These are phyloP conservation scores for Macrolepiota dolichaula DNA, from an alignment of 768 basidiomycete genomes.

Conservation along the genomic window DNA sequence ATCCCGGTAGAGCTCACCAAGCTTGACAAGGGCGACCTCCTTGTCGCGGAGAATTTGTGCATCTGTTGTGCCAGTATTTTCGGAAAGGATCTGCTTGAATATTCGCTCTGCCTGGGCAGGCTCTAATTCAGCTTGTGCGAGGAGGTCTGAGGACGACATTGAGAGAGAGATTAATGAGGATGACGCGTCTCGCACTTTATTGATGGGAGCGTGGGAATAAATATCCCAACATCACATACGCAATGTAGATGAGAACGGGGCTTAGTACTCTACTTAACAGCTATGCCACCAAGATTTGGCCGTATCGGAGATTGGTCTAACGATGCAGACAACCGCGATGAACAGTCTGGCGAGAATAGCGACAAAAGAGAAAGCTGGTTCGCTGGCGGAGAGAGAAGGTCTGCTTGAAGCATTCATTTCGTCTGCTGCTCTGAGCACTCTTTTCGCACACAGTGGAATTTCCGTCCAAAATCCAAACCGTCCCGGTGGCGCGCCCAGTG, in stretches of 20 bases:
- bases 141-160: constrained; percentile 26
- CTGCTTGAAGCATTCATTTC: not conserved
- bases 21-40: constrained; percentile 79
- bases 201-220: too few relatives aligned
- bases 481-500: constrained; percentile 43
- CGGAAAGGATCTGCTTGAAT: constrained; percentile 66
- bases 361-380: constrained; percentile 71
- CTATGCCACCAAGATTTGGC: constrained; percentile 37
- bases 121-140: constrained; percentile 58
- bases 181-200: constrained; percentile 1
- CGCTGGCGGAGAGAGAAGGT: constrained; percentile 96
- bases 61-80: constrained; percentile 25
- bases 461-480: constrained; percentile 82
- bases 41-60: constrained; percentile 67
- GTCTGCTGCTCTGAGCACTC: not conserved
- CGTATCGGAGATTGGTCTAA: constrained; percentile 50
- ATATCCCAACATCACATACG: too few relatives aligned
- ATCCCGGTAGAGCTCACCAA: constrained; percentile 85
- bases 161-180: not conserved
- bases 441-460: constrained; percentile 59
- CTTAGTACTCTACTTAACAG: not conserved
- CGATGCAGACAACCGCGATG: constrained; percentile 46
- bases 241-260: too few relatives aligned
- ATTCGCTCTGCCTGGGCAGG: constrained; percentile 66
- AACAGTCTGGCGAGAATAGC: constrained; percentile 45